Evolutionary conservation across 257 asterid species (phyloP).

Genomic region (Solanum infundibuliforme): DNA sequence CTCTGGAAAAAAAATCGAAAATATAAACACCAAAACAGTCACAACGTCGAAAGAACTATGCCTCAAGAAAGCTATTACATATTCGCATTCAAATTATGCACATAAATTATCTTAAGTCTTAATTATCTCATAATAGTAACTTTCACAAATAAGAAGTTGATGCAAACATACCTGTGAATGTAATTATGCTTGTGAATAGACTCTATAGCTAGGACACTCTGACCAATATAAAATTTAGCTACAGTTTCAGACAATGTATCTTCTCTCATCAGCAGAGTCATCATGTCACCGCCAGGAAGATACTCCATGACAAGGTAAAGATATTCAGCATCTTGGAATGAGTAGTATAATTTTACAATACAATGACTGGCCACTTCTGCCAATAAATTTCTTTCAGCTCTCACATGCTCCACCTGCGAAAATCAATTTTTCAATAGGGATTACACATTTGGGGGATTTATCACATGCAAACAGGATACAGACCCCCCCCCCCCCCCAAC

Average conservation of each 20-base stretch:
- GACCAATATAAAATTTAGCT: constrained; percentile 14
- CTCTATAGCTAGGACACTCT: constrained; percentile 16
- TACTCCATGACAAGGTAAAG: constrained; percentile 66
- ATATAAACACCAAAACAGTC: neutral
- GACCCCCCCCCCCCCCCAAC: neutral
- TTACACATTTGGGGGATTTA: neutral
- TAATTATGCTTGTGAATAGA: constrained; percentile 20
- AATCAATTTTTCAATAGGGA: constrained; percentile 2
- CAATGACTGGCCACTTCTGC: constrained; percentile 21
- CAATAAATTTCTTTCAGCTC: constrained; percentile 17
- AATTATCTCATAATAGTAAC: neutral
- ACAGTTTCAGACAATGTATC: constrained; percentile 14
- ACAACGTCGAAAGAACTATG: neutral
- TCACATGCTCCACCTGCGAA: constrained; percentile 19
- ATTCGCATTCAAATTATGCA: neutral
- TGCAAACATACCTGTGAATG: constrained; percentile 11
- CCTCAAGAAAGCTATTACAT: neutral
- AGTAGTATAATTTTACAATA: constrained; percentile 15
- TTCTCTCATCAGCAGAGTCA: constrained; percentile 91
- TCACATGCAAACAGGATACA: neutral
- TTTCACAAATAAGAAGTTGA: neutral
- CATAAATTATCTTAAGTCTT: neutral
- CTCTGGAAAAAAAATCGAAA: constrained; percentile 9
- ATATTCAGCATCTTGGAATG: constrained; percentile 21
- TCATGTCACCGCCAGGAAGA: constrained; percentile 98